Evolutionary conservation across 768 basidiomycete genomes (phyloP).

Genomic region (Strobilomyces dryophilus): DNA sequence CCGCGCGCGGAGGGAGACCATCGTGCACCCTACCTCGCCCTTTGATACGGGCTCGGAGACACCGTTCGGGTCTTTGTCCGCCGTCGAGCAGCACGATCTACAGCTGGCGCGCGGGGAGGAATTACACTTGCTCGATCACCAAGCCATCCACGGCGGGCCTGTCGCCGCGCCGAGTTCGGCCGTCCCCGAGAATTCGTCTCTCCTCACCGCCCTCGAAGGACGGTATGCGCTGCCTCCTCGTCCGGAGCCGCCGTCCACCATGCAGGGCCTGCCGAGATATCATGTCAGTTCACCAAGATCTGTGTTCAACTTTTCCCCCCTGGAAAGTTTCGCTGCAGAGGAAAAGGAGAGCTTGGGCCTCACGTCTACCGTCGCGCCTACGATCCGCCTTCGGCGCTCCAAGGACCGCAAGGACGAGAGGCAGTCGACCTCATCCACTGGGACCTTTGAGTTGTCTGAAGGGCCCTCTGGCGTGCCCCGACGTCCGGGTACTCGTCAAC

Average conservation of each 20-base stretch:
- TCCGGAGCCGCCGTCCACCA: constrained; percentile 23
- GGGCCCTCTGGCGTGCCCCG: constrained; percentile 8
- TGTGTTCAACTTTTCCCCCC: constrained; percentile 65
- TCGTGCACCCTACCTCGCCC: constrained; percentile 36
- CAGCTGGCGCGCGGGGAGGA: constrained; percentile 36
- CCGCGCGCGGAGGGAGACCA: constrained; percentile 62
- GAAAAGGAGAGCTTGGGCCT: constrained; percentile 69
- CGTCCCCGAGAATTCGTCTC: constrained; percentile 44
- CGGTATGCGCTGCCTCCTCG: constrained; percentile 26
- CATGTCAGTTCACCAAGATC: constrained; percentile 55
- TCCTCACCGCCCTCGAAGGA: constrained; percentile 32
- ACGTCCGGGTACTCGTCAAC: constrained; percentile 51
- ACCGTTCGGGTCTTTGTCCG: constrained; percentile 42
- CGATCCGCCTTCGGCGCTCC: constrained; percentile 10
- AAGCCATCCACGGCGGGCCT: constrained; percentile 4
- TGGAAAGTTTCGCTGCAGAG: constrained; percentile 73
- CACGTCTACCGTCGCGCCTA: constrained; percentile 30
- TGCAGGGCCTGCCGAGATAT: constrained; percentile 62
- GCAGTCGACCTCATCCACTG: constrained; percentile 3
- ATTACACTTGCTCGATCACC: constrained; percentile 12
- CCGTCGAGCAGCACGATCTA: constrained; percentile 47
- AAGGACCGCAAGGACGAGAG: constrained; percentile 10
- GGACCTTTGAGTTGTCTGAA: constrained; percentile 11
- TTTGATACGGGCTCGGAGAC: constrained; percentile 30
- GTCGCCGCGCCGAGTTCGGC: not conserved